Conservation (phyloP, 2,329 filamentous ascomycete genomes). For the Juglanconis sp. region DNA sequence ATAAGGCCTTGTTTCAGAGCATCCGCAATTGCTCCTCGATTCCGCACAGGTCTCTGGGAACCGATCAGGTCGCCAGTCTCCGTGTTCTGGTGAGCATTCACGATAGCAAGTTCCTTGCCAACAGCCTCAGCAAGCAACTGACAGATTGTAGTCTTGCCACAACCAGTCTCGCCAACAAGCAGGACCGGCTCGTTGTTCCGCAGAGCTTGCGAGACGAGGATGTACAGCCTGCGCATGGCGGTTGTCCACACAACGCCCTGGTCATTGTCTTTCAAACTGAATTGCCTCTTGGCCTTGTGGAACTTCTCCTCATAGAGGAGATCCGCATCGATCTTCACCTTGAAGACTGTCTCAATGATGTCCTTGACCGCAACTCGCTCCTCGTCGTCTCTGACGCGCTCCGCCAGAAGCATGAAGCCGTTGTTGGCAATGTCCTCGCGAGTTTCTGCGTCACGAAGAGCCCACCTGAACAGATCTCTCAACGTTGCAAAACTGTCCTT, state of each 20-base stretch:
- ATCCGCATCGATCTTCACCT: conserved; percentile 72
- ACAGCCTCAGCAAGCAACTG: conserved; percentile 85
- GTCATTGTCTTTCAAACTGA: conserved; percentile 44
- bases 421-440: conserved; percentile 86
- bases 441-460: conserved; percentile 76
- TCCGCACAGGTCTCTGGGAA: conserved; percentile 86
- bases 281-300: conserved; percentile 53
- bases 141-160: conserved; percentile 95
- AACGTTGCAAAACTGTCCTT: conserved; percentile 97
- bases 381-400: conserved; percentile 87
- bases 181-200: conserved; percentile 90
- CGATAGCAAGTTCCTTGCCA: conserved; percentile 73
- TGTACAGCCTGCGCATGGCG: conserved; percentile 88
- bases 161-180: conserved; percentile 93
- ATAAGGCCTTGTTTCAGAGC: conserved; percentile 61
- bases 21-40: conserved; percentile 70
- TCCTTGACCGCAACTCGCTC: conserved; percentile 81
- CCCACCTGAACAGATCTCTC: conserved; percentile 94
- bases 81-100: conserved; percentile 97
- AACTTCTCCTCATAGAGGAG: conserved; percentile 65
- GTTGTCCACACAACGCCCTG: conserved; percentile 87
- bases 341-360: conserved; percentile 88
- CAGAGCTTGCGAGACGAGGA: conserved; percentile 82
- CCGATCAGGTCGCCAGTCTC: conserved; percentile 97
- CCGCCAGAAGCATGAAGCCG: conserved; percentile 93